Base-by-base conservation (phyloP, 176 grass and related monocot genomes). In the Poa annua region DNA sequence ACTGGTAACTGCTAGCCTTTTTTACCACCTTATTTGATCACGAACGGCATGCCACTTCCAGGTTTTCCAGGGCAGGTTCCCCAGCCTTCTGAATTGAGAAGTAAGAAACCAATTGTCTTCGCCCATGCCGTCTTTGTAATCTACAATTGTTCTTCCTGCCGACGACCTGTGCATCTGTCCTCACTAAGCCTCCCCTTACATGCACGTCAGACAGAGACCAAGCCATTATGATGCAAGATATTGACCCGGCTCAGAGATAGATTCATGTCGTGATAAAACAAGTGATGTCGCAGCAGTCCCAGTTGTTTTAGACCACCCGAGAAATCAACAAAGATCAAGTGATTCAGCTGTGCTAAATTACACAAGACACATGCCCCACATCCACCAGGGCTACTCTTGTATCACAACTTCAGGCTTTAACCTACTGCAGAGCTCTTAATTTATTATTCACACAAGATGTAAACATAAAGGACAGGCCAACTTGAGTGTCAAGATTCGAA, bases 331-430 rank as follows among this genome's bases (percentile, higher is more conserved):
- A 4, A 13, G 21, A 69, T 57, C 51, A 71, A 78, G 11, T 48
- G 33, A 52, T 54, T 68, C 12, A 47, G 45, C 34, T 60, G 9
- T 33, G 71, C 76, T 66, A 72, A 42, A 82, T 85, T 56, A 81
- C 71, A 81, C 2, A 53, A 8, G 82, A 69, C 29, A 41, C 52
- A 26, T 81, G 82, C 26, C 78, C 72, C 83, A 89, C 83, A 56
- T 48, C 59, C 22, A 82, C 83, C 41, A 20, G 35, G 24, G 3
- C 21, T n/a, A 35, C 54, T 77, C n/a, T 83, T 83, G 38, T 74
- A 78, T 50, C 70, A 81, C 77, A 1, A 54, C 32, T 79, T 53
- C 50, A 50, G 15, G 48, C 26, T 29, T 78, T 82, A 86, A 83
- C 51, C 65, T 83, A 66, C 19, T 21, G 54, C 53, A 8, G 33